A percentile compares a stretch with the other conserved stretches of the same genome.
phyloP scores from a whole-genome alignment of 306 rosid genomes.

The Abrus pulchellus region DNA sequence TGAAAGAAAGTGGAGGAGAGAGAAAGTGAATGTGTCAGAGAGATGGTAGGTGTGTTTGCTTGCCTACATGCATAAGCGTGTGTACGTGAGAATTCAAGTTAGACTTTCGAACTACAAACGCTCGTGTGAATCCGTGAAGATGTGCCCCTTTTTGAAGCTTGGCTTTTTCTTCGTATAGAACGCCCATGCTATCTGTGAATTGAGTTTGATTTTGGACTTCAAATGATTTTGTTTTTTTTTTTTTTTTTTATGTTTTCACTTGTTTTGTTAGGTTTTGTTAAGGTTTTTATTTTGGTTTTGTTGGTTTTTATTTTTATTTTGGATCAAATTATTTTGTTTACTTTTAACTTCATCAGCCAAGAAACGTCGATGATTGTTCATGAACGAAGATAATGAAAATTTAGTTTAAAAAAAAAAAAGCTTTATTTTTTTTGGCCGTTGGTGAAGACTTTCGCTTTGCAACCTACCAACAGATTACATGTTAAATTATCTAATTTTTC shows the following conservation, averaged over 20 bases:
- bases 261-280: neutral
- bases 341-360: neutral
- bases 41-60: neutral
- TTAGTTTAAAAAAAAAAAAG: neutral
- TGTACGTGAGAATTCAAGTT: conserved; percentile 14
- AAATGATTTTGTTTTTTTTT: neutral
- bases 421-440: neutral
- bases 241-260: no score
- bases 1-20: neutral
- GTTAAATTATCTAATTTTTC: neutral
- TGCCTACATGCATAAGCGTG: neutral
- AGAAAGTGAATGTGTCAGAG: neutral
- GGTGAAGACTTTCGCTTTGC: no score
- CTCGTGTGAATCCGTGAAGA: conserved; percentile 55
- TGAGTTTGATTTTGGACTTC: neutral
- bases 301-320: neutral
- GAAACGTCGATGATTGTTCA: neutral
- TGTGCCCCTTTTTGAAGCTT: conserved; percentile 14
- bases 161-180: conserved; percentile 12
- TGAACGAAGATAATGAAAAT: neutral
- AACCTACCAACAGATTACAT: neutral
- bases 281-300: neutral
- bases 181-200: conserved; percentile 22
- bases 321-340: neutral
- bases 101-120: conserved; percentile 43